These are phyloP conservation scores for Diaporthe helianthi DNA, from an alignment of 2,329 filamentous ascomycete genomes.

Conservation along the genomic window DNA sequence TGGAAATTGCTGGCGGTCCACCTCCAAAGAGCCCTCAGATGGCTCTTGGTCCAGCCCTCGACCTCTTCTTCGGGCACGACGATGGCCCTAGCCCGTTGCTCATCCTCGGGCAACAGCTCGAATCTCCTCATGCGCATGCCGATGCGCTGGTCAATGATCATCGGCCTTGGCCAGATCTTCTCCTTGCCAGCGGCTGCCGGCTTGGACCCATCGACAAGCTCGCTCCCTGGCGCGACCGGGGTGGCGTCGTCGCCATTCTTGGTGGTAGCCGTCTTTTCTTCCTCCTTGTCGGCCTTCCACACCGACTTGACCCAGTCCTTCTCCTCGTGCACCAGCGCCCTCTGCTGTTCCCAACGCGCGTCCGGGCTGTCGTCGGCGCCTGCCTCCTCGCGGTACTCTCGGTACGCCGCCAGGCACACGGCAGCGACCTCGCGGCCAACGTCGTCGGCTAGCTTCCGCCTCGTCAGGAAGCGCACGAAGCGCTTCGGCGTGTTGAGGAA, in stretches of 20 bases:
- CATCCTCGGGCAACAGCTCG: slow-evolving; percentile 72
- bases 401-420: slow-evolving; percentile 71
- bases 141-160: slow-evolving; percentile 80
- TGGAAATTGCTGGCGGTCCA: slow-evolving; percentile 55
- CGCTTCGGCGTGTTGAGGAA: slow-evolving; percentile 90
- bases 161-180: slow-evolving; percentile 75
- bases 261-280: slow-evolving; percentile 47
- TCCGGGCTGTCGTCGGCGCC: slow-evolving; percentile 41
- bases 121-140: slow-evolving; percentile 82
- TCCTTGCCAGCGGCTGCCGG: slow-evolving; percentile 52
- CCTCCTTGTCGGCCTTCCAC: slow-evolving; percentile 61
- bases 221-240: slow-evolving; percentile 19
- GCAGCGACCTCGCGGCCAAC: slow-evolving; percentile 89
- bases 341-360: slow-evolving; percentile 65
- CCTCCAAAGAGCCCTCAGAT: slow-evolving; percentile 58
- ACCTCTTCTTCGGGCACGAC: slow-evolving; percentile 71
- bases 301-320: slow-evolving; percentile 84
- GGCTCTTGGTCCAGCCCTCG: slow-evolving; percentile 72
- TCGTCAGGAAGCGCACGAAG: slow-evolving; percentile 86
- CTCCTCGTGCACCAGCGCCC: slow-evolving; percentile 74
- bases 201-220: slow-evolving; percentile 20
- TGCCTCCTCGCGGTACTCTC: slow-evolving; percentile 54
- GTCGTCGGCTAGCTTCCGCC: slow-evolving; percentile 82
- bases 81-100: slow-evolving; percentile 69
- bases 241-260: slow-evolving; percentile 36